Base-by-base conservation (phyloP, 2,329 filamentous ascomycete genomes). In the Erysiphe pulchra region DNA sequence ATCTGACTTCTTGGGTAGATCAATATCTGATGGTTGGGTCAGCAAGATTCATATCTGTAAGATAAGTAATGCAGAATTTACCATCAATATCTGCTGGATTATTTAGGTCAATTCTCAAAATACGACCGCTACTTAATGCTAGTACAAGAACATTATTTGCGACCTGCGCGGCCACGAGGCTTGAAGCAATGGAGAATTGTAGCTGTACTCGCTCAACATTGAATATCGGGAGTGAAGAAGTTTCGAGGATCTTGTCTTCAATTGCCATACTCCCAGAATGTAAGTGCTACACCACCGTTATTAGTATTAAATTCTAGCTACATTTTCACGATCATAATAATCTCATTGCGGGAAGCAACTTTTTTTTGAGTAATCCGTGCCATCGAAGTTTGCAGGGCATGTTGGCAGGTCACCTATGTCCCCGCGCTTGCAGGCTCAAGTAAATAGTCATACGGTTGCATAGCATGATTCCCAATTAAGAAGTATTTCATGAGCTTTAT, bases 141-240 rank as follows among this genome's bases (percentile, higher is more conserved):
- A 98, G 69, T 18, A 95, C 77, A 47, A 98, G 71, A 50, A 95
- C 86, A 66, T 98, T 94, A 63, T 98, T 95, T 51, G 87, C 86
- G 47, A 95, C 87, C 62, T 94, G 86, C 37, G 86, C 86, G 16
- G 90, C 86, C 42, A 93, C 90, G 59, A 98, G 95, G 62, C 94
- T 83, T 52, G 87, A 85, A 1, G 87, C 83, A 56, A 95, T 79
- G 49, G 83, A 80, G 68, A 98, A 98, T 60, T 90, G 82, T 50
- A 95, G 75, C 65, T 92, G 80, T 36, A 95, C 90, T 50, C 74
- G 77, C 63, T 93, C 82, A 58, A 95, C 77, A 59, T 90, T 82
- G 67, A 98, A 98, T 63, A 98, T 92, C 54, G 87, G 86, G 48
- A 87, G 66, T 47, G 76, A 61, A 24, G 63, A 69, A 54, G 77